phyloP scores from a whole-genome alignment of 768 basidiomycete species.

The Phlebiopsis gigantea region DNA sequence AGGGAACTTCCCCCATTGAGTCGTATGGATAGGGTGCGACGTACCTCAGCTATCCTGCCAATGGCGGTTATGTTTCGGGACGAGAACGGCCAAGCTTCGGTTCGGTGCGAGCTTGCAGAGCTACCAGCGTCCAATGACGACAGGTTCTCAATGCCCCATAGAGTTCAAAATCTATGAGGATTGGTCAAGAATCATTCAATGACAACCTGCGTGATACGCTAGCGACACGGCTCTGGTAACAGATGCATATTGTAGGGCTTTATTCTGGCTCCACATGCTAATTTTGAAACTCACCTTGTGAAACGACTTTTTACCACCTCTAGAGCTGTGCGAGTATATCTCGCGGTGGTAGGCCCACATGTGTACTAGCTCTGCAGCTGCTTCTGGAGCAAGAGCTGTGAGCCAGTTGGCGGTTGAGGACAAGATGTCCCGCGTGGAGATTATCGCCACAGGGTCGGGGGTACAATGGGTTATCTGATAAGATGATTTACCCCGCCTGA shows the following conservation, averaged over 20 bases:
- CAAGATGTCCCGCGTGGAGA: not conserved
- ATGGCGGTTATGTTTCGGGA: conserved; percentile 23
- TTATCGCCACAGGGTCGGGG: not conserved
- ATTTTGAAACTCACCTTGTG: not conserved
- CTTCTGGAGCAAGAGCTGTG: not conserved
- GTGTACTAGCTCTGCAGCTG: not conserved
- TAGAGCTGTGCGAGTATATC: not conserved
- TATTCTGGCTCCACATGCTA: not conserved
- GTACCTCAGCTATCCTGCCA: conserved; percentile 15
- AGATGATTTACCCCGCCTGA: not conserved
- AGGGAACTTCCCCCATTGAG: not conserved
- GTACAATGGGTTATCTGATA: not conserved
- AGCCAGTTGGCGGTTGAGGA: not conserved
- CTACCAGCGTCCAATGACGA: not conserved
- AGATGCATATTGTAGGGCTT: not conserved
- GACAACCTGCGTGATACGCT: not conserved
- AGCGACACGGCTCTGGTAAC: not conserved
- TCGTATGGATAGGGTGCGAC: conserved; percentile 1
- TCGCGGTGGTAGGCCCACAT: not conserved
- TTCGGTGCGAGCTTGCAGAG: not conserved
- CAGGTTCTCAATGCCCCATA: not conserved
- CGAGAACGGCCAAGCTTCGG: conserved; percentile 24
- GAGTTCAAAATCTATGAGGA: not conserved
- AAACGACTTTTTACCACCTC: not conserved
- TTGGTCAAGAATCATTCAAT: not conserved